phyloP scores from a whole-genome alignment of 768 basidiomycete genomes.

The Mycena polygramma region DNA sequence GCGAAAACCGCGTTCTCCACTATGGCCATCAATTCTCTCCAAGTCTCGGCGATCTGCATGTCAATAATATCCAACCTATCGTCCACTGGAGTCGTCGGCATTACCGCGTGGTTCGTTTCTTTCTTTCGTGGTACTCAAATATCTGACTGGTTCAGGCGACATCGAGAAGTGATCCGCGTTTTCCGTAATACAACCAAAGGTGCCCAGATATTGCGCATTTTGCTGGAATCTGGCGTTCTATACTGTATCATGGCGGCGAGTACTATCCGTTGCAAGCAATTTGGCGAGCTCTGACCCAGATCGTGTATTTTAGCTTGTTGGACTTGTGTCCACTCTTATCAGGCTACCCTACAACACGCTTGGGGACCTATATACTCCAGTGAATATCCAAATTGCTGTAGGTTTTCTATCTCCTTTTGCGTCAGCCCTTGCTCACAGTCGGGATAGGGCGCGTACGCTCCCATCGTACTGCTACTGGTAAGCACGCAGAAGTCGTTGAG shows the following conservation, averaged over 20 bases:
- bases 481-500: slow-evolving; percentile 22
- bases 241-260: slow-evolving; percentile 20
- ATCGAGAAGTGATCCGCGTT: slow-evolving; percentile 20
- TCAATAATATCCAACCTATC: slow-evolving; percentile 25
- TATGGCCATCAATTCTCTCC: slow-evolving; percentile 6
- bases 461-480: slow-evolving; percentile 27
- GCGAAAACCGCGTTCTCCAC: not conserved
- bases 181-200: slow-evolving; percentile 22
- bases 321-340: slow-evolving; percentile 1
- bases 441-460: slow-evolving; percentile 29
- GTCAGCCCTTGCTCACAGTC: not conserved
- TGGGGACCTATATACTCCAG: slow-evolving; percentile 12
- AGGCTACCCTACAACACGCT: slow-evolving; percentile 13
- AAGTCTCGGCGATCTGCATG: slow-evolving; percentile 4
- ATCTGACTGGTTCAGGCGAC: slow-evolving; percentile 16
- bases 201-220: slow-evolving; percentile 17
- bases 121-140: not conserved
- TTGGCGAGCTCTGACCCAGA: not conserved
- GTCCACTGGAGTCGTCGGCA: slow-evolving; percentile 24
- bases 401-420: not conserved
- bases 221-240: slow-evolving; percentile 27
- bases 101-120: slow-evolving; percentile 23
- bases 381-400: slow-evolving; percentile 25
- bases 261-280: not conserved
- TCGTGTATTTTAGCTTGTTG: not conserved